Evolutionary conservation across 306 rosid genomes (phyloP).

Genomic region (Abrus precatorius): DNA sequence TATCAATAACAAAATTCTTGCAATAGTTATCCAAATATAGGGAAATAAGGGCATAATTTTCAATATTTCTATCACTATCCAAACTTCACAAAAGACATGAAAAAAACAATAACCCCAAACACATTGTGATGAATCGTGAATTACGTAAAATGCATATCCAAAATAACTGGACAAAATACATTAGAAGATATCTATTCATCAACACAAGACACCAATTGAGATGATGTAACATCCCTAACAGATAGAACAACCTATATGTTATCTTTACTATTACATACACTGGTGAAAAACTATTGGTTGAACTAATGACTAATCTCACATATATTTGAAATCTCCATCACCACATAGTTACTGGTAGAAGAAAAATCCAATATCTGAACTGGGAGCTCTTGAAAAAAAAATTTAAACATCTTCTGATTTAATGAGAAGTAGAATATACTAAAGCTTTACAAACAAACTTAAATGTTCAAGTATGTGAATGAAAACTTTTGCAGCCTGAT

Average conservation of each 20-base stretch:
- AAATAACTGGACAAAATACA: neutral
- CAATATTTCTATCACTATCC: conserved; percentile 8
- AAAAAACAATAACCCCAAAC: conserved; percentile 20
- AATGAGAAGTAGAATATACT: neutral
- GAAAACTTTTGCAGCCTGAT: neutral
- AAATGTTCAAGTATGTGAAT: neutral
- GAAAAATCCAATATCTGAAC: neutral
- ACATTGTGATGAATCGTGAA: conserved; percentile 11
- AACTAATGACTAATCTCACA: neutral
- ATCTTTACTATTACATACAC: neutral
- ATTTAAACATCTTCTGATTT: neutral
- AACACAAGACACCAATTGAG: conserved; percentile 21
- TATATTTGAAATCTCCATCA: neutral
- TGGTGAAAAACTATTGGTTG: neutral
- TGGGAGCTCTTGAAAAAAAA: conserved; percentile 1
- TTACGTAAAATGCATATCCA: neutral
- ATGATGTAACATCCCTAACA: neutral
- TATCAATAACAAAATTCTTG: conserved; percentile 21
- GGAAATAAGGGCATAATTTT: conserved; percentile 17
- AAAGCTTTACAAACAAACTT: conserved; percentile 4
- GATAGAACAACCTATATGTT: conserved; percentile 14
- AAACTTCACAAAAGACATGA: conserved; percentile 3
- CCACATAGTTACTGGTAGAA: conserved; percentile 8
- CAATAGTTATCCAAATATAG: neutral
- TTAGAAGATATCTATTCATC: conserved; percentile 2